Percentiles rank a stretch among this genome's conserved stretches.
phyloP scores from a whole-genome alignment of 1,284 basidiomycete species.

The Cryptococcus amylolentus region DNA sequence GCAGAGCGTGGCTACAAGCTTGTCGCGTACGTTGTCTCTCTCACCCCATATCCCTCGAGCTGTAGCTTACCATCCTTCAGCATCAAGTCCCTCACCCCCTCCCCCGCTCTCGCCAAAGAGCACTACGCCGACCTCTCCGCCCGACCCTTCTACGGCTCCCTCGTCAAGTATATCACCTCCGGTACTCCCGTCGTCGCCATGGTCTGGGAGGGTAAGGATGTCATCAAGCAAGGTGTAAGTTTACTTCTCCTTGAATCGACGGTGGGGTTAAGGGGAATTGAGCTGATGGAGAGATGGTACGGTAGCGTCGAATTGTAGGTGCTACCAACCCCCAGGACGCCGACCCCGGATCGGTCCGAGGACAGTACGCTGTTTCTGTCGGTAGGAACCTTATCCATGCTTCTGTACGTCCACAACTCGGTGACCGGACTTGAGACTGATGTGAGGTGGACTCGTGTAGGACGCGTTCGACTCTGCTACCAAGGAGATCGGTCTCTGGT shows the following conservation, averaged over 20 bases:
- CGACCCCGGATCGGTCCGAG: conserved; percentile 42
- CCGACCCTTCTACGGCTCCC: conserved; percentile 42
- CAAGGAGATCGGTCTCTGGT: conserved; percentile 54
- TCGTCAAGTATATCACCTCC: conserved; percentile 48
- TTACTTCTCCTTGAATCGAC: background rate
- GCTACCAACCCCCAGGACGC: conserved; percentile 46
- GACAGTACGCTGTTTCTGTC: conserved; percentile 46
- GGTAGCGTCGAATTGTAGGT: conserved; percentile 43
- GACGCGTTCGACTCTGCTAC: conserved; percentile 53
- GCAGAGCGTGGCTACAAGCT: conserved; percentile 47
- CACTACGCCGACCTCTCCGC: conserved; percentile 44
- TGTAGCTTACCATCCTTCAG: conserved; percentile 9
- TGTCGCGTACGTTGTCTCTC: conserved; percentile 35
- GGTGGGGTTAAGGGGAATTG: background rate
- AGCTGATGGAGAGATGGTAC: background rate
- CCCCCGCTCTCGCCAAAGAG: conserved; percentile 42
- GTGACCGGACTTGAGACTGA: background rate
- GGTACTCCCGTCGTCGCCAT: conserved; percentile 48
- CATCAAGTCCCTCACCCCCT: conserved; percentile 44
- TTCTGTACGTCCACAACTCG: conserved; percentile 25
- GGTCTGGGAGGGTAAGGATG: conserved; percentile 47
- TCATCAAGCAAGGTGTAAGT: conserved; percentile 46
- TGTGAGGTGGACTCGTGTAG: conserved; percentile 2
- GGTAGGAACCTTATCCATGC: conserved; percentile 53
- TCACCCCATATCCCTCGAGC: background rate